Base-by-base conservation (phyloP, 129 eudicot species). In the Ambrosia trifida region DNA sequence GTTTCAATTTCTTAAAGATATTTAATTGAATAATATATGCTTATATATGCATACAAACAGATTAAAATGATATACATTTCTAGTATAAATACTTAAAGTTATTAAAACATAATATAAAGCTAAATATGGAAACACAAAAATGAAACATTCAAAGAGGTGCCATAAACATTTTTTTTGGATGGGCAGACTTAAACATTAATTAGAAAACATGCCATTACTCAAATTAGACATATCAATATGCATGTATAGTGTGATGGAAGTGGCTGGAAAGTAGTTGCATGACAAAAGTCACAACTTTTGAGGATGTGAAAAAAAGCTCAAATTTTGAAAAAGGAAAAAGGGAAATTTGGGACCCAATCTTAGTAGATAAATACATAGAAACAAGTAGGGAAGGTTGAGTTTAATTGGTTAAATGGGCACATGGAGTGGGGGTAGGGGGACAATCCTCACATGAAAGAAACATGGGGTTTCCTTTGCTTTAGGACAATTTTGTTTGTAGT, bases 361-460 rank as follows among this genome's bases (percentile, higher is more conserved):
- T 58, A 70, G 65, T 46, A 70, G 43, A 69, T 60, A 57, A 69
- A 51, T 13, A 13, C 64, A 40, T 63, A 53, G 13, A 70, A 70
- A 52, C 81, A 77, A 70, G 81, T 77, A 70, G 81, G 81, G 81
- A 70, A 50, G 76, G 3, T 77, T 51, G 59, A 62, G 66, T 78
- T 70, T 70, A 70, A 69, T 69, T 69, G 69, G 64, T 69, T 51
- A 60, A 77, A 62, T 72, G 76, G 57, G 62, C 82, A 78, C 82
- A 78, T 78, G 82, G 77, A 5, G 46, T 41, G 68, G 74, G 73
- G 58, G 18, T 66, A 36, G 30, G 80, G 81, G 66, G 77, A 70
- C 82, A 78, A 63, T 78, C 77, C 82, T 78, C 82, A 78, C 82
- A 78, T 78, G 82, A 78, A 63, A 14, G 65, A 78, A 78, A 78